phyloP scores from a whole-genome alignment of 1,284 basidiomycete species.

The Moesziomyces globuligerus region DNA sequence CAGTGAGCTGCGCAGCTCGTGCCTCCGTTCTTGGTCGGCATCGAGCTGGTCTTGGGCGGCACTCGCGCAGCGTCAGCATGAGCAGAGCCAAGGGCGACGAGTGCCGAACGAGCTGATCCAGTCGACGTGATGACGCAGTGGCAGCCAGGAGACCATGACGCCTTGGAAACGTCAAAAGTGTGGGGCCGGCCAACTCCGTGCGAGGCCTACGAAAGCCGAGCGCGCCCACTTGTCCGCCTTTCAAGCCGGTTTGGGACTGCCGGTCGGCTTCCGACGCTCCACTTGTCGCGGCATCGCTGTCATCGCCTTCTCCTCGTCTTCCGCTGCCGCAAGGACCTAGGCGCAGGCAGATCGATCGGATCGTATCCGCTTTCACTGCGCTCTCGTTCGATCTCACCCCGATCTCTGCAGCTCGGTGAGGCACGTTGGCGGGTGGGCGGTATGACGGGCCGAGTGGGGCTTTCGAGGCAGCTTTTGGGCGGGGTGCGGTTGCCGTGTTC shows the following conservation, averaged over 20 bases:
- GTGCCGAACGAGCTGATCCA: constrained; percentile 2
- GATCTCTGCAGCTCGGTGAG: too few relatives aligned
- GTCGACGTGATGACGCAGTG: too few relatives aligned
- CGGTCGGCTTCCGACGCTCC: not conserved
- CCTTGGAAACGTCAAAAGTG: not conserved
- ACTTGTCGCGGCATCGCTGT: not conserved
- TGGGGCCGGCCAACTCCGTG: constrained; percentile 29
- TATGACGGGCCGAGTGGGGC: too few relatives aligned
- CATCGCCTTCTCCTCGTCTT: not conserved
- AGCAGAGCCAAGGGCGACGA: constrained; percentile 11
- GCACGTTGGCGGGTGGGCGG: not conserved
- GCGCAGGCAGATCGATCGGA: too few relatives aligned
- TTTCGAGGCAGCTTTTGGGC: constrained; percentile 2
- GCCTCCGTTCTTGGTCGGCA: constrained; percentile 7
- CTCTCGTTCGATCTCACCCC: not conserved
- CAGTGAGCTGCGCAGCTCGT: too few relatives aligned
- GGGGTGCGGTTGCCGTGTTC: constrained; percentile 22
- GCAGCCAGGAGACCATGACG: too few relatives aligned
- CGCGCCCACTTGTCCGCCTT: not conserved
- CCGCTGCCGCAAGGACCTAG: too few relatives aligned
- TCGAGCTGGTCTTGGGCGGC: not conserved
- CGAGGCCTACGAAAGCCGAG: not conserved
- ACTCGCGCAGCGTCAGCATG: too few relatives aligned
- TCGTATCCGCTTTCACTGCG: too few relatives aligned
- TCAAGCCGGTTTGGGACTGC: not conserved